phyloP scores from a whole-genome alignment of 164 flowering plant genomes.

The Brasenia schreberi region DNA sequence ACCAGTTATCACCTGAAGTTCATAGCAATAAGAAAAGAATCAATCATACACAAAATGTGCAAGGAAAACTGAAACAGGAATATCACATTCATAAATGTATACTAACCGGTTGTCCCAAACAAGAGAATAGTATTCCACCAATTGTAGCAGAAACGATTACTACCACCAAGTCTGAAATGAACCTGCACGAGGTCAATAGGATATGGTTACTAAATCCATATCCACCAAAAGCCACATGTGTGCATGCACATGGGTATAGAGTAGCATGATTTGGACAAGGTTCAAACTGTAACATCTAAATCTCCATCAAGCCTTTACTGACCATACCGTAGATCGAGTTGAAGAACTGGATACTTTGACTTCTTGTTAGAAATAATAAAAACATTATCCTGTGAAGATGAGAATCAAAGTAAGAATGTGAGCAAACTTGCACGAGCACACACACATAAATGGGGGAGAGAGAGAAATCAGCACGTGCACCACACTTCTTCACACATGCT shows the following conservation, averaged over 20 bases:
- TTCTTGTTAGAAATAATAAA: slow-evolving; percentile 96
- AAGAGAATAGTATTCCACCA: slow-evolving; percentile 87
- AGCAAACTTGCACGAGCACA: not conserved
- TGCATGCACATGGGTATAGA: not conserved
- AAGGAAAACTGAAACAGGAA: not conserved
- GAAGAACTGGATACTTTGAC: slow-evolving; percentile 92
- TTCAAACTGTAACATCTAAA: too few species aligned
- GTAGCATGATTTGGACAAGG: too few species aligned
- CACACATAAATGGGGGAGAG: not conserved
- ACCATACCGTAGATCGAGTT: slow-evolving; percentile 85
- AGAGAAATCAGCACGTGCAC: not conserved
- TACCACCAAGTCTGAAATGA: slow-evolving; percentile 91
- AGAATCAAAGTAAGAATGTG: not conserved
- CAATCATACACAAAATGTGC: not conserved
- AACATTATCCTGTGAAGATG: slow-evolving; percentile 60
- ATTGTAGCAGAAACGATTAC: slow-evolving; percentile 92
- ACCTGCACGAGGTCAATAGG: slow-evolving; percentile 27
- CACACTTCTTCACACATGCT: too few species aligned
- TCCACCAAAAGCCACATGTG: not conserved
- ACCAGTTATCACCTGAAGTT: slow-evolving; percentile 11
- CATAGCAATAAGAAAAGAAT: not conserved
- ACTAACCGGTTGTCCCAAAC: slow-evolving; percentile 94
- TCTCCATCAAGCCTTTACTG: not conserved
- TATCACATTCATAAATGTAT: slow-evolving; percentile 1
- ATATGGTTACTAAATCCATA: not conserved